Conservation (phyloP, 2,329 filamentous ascomycete species). For the Myriosclerotinia curreyana region DNA sequence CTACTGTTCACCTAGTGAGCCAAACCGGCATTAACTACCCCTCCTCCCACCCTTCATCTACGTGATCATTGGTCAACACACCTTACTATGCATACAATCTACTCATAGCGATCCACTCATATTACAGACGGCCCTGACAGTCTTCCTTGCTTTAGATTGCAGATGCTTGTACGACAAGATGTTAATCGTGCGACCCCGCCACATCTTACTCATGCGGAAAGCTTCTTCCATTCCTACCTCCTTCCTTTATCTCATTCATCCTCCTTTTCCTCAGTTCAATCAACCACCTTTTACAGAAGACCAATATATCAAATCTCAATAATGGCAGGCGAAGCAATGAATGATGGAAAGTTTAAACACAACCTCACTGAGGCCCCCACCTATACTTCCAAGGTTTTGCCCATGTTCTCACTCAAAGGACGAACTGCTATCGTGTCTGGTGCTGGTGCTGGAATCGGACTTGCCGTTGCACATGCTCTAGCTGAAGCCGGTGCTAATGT, state of each 20-base stretch:
- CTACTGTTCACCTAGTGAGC: background rate
- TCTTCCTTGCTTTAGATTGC: background rate
- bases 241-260: background rate
- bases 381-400: constrained; percentile 51
- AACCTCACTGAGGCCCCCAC: constrained; percentile 51
- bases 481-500: constrained; percentile 47
- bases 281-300: too few species aligned
- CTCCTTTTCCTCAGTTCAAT: background rate
- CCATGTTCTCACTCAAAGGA: constrained; percentile 57
- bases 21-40: background rate
- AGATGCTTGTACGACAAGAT: background rate
- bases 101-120: background rate
- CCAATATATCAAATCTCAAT: background rate
- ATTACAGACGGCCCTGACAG: background rate
- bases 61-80: background rate
- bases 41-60: constrained; percentile 7
- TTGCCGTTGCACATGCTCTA: constrained; percentile 46
- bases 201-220: background rate
- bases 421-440: constrained; percentile 54
- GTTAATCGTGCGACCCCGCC: constrained; percentile 5
- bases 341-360: constrained; percentile 52
- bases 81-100: background rate
- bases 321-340: constrained; percentile 29
- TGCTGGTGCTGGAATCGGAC: constrained; percentile 46
- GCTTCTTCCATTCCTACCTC: constrained; percentile 4